These are phyloP conservation scores for Fusarium sp. DNA, from an alignment of 2,329 filamentous ascomycete genomes.

Conservation along the genomic window DNA sequence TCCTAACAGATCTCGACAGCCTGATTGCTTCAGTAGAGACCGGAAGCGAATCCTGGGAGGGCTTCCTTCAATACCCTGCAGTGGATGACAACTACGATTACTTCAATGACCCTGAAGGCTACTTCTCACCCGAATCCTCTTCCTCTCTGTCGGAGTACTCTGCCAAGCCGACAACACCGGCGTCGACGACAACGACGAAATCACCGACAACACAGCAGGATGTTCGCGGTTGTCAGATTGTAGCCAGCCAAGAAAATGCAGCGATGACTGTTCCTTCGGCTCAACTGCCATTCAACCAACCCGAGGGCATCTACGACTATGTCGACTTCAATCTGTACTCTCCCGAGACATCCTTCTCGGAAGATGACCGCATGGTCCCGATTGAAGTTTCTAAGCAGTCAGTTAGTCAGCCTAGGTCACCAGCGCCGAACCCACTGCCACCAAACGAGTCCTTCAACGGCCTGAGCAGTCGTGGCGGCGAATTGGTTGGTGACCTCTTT, in stretches of 20 bases:
- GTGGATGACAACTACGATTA: constrained; percentile 55
- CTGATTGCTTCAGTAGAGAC: constrained; percentile 24
- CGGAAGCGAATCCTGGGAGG: constrained; percentile 52
- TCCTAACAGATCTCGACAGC: constrained; percentile 38
- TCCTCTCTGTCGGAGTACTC: constrained; percentile 42
- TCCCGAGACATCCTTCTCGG: constrained; percentile 57
- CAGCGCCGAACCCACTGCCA: constrained; percentile 17
- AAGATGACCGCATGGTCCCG: constrained; percentile 57
- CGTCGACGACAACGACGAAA: constrained; percentile 5
- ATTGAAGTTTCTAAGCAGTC: constrained; percentile 39
- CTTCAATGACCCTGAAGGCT: constrained; percentile 54
- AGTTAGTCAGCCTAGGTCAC: constrained; percentile 31
- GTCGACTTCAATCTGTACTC: constrained; percentile 66
- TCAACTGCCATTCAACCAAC: constrained; percentile 39
- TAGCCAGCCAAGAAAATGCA: constrained; percentile 6
- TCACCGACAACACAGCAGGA: constrained; percentile 43
- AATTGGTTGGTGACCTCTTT: neutral
- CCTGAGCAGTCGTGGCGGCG: constrained; percentile 1
- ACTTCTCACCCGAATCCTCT: constrained; percentile 52
- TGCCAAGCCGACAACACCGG: constrained; percentile 43
- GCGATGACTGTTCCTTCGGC: constrained; percentile 18
- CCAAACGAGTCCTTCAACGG: constrained; percentile 23
- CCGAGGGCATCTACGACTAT: constrained; percentile 51
- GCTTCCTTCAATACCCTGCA: constrained; percentile 57
- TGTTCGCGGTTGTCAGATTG: constrained; percentile 6